Conservation (phyloP, 2,329 filamentous ascomycete species). For the Phialemoniopsis sp. region DNA sequence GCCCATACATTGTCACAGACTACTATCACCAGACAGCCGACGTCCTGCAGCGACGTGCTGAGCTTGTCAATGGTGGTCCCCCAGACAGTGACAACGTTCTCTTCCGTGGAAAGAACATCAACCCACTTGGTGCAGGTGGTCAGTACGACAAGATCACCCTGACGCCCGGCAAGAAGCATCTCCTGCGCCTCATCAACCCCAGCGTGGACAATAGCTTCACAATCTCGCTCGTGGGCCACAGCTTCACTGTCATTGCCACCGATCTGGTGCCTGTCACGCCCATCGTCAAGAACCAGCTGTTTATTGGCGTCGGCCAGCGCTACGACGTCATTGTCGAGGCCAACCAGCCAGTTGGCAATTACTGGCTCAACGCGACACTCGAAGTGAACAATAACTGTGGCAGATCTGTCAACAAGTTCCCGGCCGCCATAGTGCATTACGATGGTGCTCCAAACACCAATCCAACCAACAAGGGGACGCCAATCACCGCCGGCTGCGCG, state of each 20-base stretch:
- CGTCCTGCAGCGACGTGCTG: slow-evolving; percentile 12
- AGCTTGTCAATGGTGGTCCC: slow-evolving; percentile 13
- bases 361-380: slow-evolving; percentile 19
- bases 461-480: slow-evolving; percentile 23
- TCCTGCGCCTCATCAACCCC: slow-evolving; percentile 42
- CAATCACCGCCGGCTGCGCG: slow-evolving; percentile 10
- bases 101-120: slow-evolving; percentile 35
- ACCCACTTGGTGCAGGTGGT: slow-evolving; percentile 17
- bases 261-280: slow-evolving; percentile 49
- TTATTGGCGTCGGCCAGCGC: slow-evolving; percentile 42
- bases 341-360: slow-evolving; percentile 12
- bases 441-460: slow-evolving; percentile 19
- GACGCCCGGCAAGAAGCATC: slow-evolving; percentile 37
- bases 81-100: slow-evolving; percentile 30
- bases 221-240: slow-evolving; percentile 43
- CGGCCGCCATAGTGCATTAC: slow-evolving; percentile 34
- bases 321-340: slow-evolving; percentile 43
- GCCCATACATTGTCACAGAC: slow-evolving; percentile 45
- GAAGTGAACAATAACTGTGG: slow-evolving; percentile 12
- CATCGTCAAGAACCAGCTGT: slow-evolving; percentile 42
- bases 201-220: slow-evolving; percentile 44
- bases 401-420: slow-evolving; percentile 13
- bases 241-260: slow-evolving; percentile 42
- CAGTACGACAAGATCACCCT: slow-evolving; percentile 24
- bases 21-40: slow-evolving; percentile 39